These are phyloP conservation scores for Yamadazyma diddensiae DNA, from an alignment of 1,139 yeast genomes.

Conservation along the genomic window DNA sequence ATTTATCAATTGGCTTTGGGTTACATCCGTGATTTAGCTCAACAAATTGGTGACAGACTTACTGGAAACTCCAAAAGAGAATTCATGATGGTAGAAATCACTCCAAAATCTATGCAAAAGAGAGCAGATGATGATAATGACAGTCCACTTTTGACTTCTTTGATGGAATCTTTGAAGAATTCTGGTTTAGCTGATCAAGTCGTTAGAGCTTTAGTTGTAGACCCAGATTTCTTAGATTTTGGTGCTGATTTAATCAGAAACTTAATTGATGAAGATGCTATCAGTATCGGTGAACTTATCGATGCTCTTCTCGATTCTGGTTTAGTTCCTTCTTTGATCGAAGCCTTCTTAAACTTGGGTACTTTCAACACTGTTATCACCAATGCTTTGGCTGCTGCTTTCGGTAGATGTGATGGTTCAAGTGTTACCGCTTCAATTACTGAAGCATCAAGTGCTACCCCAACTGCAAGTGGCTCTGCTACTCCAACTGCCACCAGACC, in stretches of 20 bases:
- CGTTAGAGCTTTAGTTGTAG: constrained; percentile 39
- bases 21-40: constrained; percentile 31
- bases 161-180: constrained; percentile 45
- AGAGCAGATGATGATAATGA: constrained; percentile 14
- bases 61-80: constrained; percentile 24
- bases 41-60: constrained; percentile 23
- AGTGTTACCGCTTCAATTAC: constrained; percentile 25
- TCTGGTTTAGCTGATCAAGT: constrained; percentile 46
- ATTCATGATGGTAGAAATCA: constrained; percentile 8
- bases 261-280: constrained; percentile 30
- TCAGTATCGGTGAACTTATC: constrained; percentile 27
- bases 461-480: constrained; percentile 18
- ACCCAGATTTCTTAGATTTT: constrained; percentile 36
- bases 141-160: constrained; percentile 27
- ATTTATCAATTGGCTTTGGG: constrained; percentile 36
- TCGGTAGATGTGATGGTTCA: constrained; percentile 37
- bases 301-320: constrained; percentile 36
- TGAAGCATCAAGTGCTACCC: constrained; percentile 18
- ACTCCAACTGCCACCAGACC: constrained; percentile 16
- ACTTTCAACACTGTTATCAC: constrained; percentile 41
- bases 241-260: constrained; percentile 40
- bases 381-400: constrained; percentile 47
- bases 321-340: constrained; percentile 35
- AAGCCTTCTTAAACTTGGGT: constrained; percentile 38
- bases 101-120: constrained; percentile 3